Conservation (phyloP, 176 grass and related monocot genomes). For the Secale cereale region DNA sequence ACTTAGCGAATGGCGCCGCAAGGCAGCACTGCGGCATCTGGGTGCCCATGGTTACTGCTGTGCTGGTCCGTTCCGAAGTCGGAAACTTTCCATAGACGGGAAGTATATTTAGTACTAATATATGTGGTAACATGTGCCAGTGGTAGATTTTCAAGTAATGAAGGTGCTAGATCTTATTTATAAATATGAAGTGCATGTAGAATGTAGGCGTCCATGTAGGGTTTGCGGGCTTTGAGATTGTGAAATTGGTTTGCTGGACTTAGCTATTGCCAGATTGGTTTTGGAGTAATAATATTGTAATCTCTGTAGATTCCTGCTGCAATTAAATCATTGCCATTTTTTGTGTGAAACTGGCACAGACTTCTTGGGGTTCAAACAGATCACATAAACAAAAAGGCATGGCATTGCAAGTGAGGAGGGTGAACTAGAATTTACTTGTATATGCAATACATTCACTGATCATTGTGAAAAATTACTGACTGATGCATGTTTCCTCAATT, state of each 20-base stretch:
- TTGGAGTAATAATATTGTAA: background rate
- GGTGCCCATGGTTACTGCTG: slow-evolving; percentile 22
- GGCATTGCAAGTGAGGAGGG: background rate
- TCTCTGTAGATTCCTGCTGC: background rate
- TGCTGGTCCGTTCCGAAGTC: background rate
- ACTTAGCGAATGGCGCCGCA: background rate
- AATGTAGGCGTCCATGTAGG: background rate
- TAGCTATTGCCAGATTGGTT: background rate
- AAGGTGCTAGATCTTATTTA: background rate
- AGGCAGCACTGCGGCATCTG: background rate
- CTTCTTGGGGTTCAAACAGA: background rate
- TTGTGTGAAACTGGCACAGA: background rate
- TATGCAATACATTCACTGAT: background rate
- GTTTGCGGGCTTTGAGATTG: background rate
- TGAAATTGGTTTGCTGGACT: background rate
- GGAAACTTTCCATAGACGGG: background rate
- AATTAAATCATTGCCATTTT: background rate
- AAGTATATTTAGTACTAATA: background rate
- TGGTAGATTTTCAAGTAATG: background rate
- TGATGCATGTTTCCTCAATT: background rate
- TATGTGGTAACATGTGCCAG: background rate
- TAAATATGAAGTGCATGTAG: background rate
- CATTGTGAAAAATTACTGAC: background rate
- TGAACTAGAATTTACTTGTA: background rate
- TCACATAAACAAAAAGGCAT: background rate